These are phyloP conservation scores for Cinnamomum chago DNA, from an alignment of 164 flowering plant genomes.

Conservation along the genomic window DNA sequence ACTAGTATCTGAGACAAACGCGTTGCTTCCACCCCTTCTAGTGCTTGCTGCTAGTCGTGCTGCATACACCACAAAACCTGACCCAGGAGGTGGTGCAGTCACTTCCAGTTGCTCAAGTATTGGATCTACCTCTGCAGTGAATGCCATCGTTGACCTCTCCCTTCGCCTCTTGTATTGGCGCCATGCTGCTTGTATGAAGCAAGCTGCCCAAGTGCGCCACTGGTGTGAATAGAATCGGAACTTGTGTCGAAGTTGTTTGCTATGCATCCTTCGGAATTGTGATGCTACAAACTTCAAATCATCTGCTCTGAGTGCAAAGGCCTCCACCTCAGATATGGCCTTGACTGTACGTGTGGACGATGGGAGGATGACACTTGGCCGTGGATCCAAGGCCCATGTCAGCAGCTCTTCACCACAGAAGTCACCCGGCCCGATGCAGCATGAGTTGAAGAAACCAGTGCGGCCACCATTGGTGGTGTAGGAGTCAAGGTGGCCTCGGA, in stretches of 20 bases:
- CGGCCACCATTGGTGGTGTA: slow-evolving; percentile 92
- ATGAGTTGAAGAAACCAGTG: slow-evolving; percentile 88
- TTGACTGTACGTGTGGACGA: slow-evolving; percentile 84
- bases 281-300: slow-evolving; percentile 84
- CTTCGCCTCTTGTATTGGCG: slow-evolving; percentile 50
- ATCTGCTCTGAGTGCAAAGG: slow-evolving; percentile 76
- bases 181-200: slow-evolving; percentile 90
- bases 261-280: slow-evolving; percentile 74
- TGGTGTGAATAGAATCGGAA: slow-evolving; percentile 88
- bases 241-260: slow-evolving; percentile 76
- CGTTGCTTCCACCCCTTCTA: slow-evolving; percentile 27
- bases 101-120: too few species aligned
- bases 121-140: background rate
- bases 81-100: background rate
- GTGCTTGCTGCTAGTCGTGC: slow-evolving; percentile 37
- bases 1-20: slow-evolving; percentile 28
- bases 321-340: slow-evolving; percentile 80
- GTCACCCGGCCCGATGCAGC: slow-evolving; percentile 74
- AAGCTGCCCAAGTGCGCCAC: slow-evolving; percentile 96
- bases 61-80: slow-evolving; percentile 22
- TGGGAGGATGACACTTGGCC: slow-evolving; percentile 59
- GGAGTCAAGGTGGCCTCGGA: slow-evolving; percentile 85
- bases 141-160: slow-evolving; percentile 5
- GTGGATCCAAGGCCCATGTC: slow-evolving; percentile 91
- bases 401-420: slow-evolving; percentile 95